Evolutionary conservation across 768 basidiomycete genomes (phyloP), one percentile per base, ranked within the genome.

Genomic region (Terana coerulea): DNA sequence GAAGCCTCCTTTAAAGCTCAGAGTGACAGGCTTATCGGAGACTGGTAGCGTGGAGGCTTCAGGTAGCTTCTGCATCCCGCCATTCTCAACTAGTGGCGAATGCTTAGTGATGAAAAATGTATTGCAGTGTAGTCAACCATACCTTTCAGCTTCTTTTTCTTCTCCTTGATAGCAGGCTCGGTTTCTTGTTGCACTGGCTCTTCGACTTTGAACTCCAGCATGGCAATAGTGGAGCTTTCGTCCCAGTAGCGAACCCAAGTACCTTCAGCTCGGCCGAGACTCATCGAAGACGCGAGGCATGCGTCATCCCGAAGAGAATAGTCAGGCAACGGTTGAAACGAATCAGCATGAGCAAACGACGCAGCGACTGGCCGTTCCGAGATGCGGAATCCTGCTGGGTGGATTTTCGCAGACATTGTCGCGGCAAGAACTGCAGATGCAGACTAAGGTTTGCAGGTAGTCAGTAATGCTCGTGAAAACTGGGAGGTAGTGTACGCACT

Each of bases 331-430:
- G 84, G 86, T 61, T 91, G 85, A 67, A 95, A 97, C 22, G 93
- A 91, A 62, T 88, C 85, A 0, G 88, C 83, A 68, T 94, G 89
- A 37, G 91, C 91, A 66, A 95, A 98, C 12, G 95, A 95, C 7
- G 88, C 85, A 9, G 94, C 94, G 10, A 94, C 88, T 1, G 93
- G 88, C 26, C 83, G 79, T 62, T 91, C 86, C 3, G 89, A 89
- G 41, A 98, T 95, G 7, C 91, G 79, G 70, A 98, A 98, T 5
- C 95, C 95, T n/a, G 83, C 81, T 0, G 95, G 94, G 66, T 97
- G 92, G 11, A 89, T 73, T 55, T 85, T 79, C 2, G 91, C 78
- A 34, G 90, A 91, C 84, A 97, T 89, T 6, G 83, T 87, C n/a
- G 85, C 83, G 4, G 84, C 90, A 11, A 98, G 75, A 8, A 94